A percentile compares a stretch with the other conserved stretches of the same genome.
phyloP scores from a whole-genome alignment of 78 protist species.

The Neovahlkampfia damariscottae region DNA sequence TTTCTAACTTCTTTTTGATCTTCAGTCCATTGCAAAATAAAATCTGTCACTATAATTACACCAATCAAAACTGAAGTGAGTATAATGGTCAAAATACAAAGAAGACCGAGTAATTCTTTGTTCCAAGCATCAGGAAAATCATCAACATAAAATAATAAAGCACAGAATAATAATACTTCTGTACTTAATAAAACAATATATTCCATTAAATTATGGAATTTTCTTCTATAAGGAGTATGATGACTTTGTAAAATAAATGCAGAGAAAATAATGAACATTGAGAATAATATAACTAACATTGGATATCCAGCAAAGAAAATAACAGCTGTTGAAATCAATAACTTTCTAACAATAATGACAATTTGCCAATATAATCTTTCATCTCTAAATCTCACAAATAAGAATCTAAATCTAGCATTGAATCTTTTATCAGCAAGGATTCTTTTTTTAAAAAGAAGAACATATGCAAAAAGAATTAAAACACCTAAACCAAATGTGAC shows the following conservation, averaged over 20 bases:
- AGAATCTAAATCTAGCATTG: background rate
- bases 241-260: background rate
- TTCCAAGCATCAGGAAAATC: background rate
- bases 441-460: background rate
- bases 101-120: background rate
- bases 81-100: background rate
- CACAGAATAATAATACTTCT: background rate
- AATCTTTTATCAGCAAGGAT: background rate
- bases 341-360: slow-evolving; percentile 1
- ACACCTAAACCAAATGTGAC: background rate
- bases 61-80: background rate
- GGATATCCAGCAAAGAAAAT: background rate
- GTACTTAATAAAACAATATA: background rate
- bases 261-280: background rate
- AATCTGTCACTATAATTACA: background rate
- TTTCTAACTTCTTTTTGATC: background rate
- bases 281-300: background rate
- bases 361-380: background rate
- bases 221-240: background rate
- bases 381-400: background rate
- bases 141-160: background rate
- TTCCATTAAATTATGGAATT: background rate
- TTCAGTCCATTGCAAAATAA: background rate
- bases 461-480: background rate
- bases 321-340: background rate